phyloP scores from a whole-genome alignment of 176 grass and related monocot species.

The Zoysia japonica region DNA sequence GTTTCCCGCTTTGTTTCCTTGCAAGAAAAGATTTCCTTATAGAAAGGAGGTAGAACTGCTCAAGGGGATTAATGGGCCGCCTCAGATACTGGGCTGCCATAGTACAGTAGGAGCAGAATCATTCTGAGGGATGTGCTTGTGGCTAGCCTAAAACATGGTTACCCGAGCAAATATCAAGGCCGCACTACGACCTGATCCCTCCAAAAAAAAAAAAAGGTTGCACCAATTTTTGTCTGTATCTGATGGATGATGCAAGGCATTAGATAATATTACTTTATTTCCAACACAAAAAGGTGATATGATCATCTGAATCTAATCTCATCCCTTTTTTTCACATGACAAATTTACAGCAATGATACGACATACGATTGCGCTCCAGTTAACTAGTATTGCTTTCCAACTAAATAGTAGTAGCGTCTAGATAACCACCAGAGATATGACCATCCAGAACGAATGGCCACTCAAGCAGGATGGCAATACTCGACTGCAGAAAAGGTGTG shows the following conservation, averaged over 20 bases:
- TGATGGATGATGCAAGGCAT: neutral
- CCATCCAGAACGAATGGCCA: conserved; percentile 11
- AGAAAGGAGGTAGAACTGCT: no score
- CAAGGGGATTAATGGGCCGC: neutral
- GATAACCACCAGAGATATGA: conserved; percentile 23
- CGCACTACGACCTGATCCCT: neutral
- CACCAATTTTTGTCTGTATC: neutral
- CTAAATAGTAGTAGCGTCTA: neutral
- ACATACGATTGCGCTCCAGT: conserved; percentile 25
- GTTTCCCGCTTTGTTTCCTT: no score
- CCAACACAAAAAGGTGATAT: conserved; percentile 32
- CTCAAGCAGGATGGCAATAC: neutral
- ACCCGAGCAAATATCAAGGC: neutral
- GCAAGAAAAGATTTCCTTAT: no score
- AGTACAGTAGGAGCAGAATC: neutral
- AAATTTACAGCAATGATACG: conserved; percentile 24
- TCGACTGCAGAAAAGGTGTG: neutral
- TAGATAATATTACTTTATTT: neutral
- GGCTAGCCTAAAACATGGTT: neutral
- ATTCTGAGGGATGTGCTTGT: neutral
- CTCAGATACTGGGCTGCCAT: neutral
- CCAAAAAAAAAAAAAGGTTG: neutral
- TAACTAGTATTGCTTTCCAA: neutral
- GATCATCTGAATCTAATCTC: conserved; percentile 18
- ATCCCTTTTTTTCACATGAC: conserved; percentile 17